phyloP scores from a whole-genome alignment of 2,329 filamentous ascomycete species.

The Microsporum canis region DNA sequence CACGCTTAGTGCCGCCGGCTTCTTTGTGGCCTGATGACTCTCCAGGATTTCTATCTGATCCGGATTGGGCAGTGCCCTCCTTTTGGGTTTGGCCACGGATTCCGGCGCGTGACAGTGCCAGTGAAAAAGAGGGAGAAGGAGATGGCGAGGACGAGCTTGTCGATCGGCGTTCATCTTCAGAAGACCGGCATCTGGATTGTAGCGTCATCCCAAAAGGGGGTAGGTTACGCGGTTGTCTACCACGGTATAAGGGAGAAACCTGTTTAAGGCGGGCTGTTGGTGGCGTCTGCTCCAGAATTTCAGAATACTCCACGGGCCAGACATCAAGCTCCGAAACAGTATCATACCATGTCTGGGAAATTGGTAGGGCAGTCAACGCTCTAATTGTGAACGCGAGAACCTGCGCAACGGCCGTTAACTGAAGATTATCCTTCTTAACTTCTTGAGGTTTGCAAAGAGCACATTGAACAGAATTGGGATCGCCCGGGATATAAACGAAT shows the following conservation, averaged over 20 bases:
- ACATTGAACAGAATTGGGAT: conserved; percentile 3
- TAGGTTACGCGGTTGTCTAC: conserved; percentile 2
- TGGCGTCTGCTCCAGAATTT: conserved; percentile 10
- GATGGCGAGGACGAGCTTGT: conserved; percentile 4
- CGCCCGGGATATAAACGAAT: conserved; percentile 13
- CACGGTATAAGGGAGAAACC: not conserved
- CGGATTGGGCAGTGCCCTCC: not conserved
- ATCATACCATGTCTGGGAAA: conserved; percentile 10
- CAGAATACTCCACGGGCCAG: conserved; percentile 25
- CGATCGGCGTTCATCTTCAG: not conserved
- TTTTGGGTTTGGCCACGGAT: not conserved
- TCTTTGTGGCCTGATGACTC: not conserved
- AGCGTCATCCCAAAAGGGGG: conserved; percentile 6
- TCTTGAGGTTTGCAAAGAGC: conserved; percentile 13
- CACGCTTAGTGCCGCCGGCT: not conserved
- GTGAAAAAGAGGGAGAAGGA: not conserved
- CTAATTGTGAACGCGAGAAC: conserved; percentile 27
- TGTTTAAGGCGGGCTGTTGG: conserved; percentile 4
- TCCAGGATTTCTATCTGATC: not conserved
- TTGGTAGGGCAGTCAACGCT: conserved; percentile 2
- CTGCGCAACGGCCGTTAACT: conserved; percentile 30
- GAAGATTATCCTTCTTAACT: conserved; percentile 23
- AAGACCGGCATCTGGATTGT: conserved; percentile 5
- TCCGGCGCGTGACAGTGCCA: no score
- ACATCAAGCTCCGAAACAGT: conserved; percentile 18